Evolutionary conservation across 2,329 filamentous ascomycete species (phyloP), one percentile per base, ranked within the genome.

Genomic region (Scolecobasidium constrictum): DNA sequence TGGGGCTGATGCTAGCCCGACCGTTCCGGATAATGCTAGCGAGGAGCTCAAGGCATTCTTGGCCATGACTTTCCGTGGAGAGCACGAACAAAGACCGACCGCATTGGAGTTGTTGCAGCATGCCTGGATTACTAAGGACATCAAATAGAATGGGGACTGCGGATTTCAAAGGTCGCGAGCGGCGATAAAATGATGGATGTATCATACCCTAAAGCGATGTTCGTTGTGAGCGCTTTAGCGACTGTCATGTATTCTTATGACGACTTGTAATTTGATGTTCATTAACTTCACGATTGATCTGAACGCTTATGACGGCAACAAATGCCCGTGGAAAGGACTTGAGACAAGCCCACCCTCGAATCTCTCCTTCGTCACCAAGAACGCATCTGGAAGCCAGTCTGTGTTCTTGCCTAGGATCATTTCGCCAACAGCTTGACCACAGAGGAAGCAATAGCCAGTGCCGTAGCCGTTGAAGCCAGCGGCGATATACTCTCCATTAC

Each of bases 51-150:
- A 81, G 60, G 74, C 73, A 35, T 98, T 98, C 67, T 67, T 98
- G 50, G 73, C 75, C 44, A 79, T 84, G 66, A 95, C 92, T 0
- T 98, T 98, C 66, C 87, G 96, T 68, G 81, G 95, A 55, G 88
- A 98, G 55, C 86, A 94, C 63, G 86, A 93, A 61, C 81, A 85
- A 67, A 74, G 92, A 51, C 92, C 92, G 3, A 93, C 80, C 54
- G 92, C 92, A 11, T 88, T 95, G 56, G 88, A 96, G 56, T 66
- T 98, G 52, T 77, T 94, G 62, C 73, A 81, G 44, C 88, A 83
- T 64, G 19, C 35, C 12, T 44, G 33, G n/a, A 44, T 44, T 13
- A 39, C 42, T 4, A 28, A 43, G 35, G 23, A 17, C 18, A 42
- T 26, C 31, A 37, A 37, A 13, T 42, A 31, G 26, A 31, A 9